phyloP scores from a whole-genome alignment of 179 eudicot species.

The Drosera spatulata region DNA sequence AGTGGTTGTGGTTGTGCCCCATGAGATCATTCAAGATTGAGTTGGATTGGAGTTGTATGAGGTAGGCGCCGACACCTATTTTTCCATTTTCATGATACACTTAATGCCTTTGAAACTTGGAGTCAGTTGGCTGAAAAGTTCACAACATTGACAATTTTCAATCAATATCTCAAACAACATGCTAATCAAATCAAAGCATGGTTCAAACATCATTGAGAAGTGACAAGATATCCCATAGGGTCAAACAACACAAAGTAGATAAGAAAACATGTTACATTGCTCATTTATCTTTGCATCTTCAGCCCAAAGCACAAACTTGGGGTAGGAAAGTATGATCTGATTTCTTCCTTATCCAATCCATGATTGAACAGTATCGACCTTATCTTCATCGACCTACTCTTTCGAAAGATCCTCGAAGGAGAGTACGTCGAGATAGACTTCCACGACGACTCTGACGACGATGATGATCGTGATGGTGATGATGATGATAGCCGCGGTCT shows the following conservation, averaged over 20 bases:
- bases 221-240: too few species aligned
- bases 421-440: neutral
- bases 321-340: neutral
- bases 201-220: too few species aligned
- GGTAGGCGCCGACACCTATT: too few species aligned
- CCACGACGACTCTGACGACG: neutral
- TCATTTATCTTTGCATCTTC: neutral
- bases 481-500: neutral
- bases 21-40: too few species aligned
- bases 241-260: neutral
- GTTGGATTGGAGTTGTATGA: too few species aligned
- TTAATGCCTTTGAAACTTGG: too few species aligned
- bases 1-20: too few species aligned
- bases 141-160: too few species aligned
- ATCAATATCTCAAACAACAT: too few species aligned
- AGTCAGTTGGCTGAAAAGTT: too few species aligned
- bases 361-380: neutral
- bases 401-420: neutral
- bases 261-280: neutral
- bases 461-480: neutral
- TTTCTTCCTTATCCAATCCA: neutral
- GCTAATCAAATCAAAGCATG: too few species aligned
- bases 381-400: neutral
- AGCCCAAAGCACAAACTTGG: conserved; percentile 1
- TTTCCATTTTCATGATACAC: too few species aligned